Percentiles rank a stretch among this genome's conserved stretches.
These are phyloP conservation scores for Fusarium neocosmosporiellum DNA, from an alignment of 2,329 filamentous ascomycete species.

Conservation along the genomic window DNA sequence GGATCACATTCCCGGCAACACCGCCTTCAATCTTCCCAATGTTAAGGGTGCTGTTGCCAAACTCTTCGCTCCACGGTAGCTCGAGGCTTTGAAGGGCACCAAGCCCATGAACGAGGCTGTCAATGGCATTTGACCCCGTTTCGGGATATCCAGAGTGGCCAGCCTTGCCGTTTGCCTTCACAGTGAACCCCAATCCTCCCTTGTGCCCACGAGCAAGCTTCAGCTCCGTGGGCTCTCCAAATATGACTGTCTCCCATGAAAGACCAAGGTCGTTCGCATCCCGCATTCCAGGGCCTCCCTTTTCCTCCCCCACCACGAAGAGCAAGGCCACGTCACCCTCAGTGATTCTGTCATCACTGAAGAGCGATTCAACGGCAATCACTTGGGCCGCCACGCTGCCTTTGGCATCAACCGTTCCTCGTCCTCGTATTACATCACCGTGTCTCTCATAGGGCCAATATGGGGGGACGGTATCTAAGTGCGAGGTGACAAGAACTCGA, in stretches of 20 bases:
- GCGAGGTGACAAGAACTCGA: constrained; percentile 62
- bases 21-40: constrained; percentile 80
- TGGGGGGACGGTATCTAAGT: constrained; percentile 80
- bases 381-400: constrained; percentile 77
- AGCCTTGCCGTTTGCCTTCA: constrained; percentile 70
- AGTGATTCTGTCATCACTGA: constrained; percentile 5
- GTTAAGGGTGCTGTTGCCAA: constrained; percentile 86
- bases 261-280: constrained; percentile 58
- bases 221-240: constrained; percentile 79
- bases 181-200: constrained; percentile 68
- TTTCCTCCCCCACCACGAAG: constrained; percentile 75
- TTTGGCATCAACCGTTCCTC: constrained; percentile 76
- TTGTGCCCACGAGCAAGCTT: constrained; percentile 79
- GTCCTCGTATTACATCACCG: constrained; percentile 61
- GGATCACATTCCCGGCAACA: constrained; percentile 85
- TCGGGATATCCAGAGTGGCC: constrained; percentile 90
- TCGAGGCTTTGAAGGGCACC: constrained; percentile 70
- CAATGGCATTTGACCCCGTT: constrained; percentile 82
- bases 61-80: constrained; percentile 77
- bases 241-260: constrained; percentile 71
- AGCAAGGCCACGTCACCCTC: constrained; percentile 57
- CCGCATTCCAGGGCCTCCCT: constrained; percentile 73
- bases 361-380: constrained; percentile 60
- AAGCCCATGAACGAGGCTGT: constrained; percentile 76
- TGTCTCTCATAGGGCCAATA: constrained; percentile 71